A percentile compares a stretch with the other conserved stretches of the same genome.
phyloP scores from a whole-genome alignment of 169 alveolate species.

The Cryptosporidium viatorum region DNA sequence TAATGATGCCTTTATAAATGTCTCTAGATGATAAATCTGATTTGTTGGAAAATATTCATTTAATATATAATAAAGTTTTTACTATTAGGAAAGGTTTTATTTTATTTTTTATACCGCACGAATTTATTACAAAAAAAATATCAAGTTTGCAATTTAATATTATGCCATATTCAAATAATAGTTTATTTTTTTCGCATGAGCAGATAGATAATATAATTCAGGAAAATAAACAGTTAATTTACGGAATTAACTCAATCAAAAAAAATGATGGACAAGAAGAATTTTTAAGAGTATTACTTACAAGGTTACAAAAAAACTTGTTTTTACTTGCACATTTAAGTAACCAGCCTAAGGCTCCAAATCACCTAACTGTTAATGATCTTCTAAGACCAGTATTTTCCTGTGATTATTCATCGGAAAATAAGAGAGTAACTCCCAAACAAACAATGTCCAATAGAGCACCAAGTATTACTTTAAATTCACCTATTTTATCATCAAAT shows the following conservation, averaged over 20 bases:
- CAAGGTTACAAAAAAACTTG: conserved; percentile 59
- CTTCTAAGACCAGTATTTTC: conserved; percentile 35
- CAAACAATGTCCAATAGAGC: conserved; percentile 18
- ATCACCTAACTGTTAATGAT: conserved; percentile 13
- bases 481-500: conserved; percentile 35
- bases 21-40: neutral
- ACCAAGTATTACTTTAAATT: conserved; percentile 13
- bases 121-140: neutral
- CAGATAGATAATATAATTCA: conserved; percentile 9
- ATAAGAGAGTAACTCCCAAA: neutral
- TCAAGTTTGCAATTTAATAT: neutral
- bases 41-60: too few species aligned
- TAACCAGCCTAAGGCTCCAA: conserved; percentile 69
- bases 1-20: too few species aligned
- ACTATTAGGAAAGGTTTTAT: neutral
- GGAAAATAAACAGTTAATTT: conserved; percentile 54
- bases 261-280: conserved; percentile 1
- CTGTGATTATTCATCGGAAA: conserved; percentile 47
- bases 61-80: too few species aligned
- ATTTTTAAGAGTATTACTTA: neutral
- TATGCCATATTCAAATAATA: neutral
- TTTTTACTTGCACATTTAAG: conserved; percentile 54
- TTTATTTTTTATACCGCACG: neutral
- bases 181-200: conserved; percentile 24
- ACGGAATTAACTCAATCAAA: conserved; percentile 38